phyloP scores from a whole-genome alignment of 1,284 basidiomycete genomes.

The Chondrostereum purpureum region DNA sequence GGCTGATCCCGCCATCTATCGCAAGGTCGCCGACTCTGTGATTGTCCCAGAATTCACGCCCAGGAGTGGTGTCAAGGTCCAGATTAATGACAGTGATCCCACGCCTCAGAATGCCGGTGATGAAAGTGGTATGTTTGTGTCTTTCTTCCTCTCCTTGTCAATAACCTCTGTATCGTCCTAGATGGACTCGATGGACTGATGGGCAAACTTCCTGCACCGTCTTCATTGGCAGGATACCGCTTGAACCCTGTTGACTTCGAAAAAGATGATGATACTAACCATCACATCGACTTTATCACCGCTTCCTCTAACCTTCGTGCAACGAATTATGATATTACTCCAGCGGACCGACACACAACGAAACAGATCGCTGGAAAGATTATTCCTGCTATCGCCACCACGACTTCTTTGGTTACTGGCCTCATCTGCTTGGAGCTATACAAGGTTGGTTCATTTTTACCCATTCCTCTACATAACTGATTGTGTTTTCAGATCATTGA shows the following conservation, averaged over 20 bases:
- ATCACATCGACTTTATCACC: constrained; percentile 99
- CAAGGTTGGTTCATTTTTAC: constrained; percentile 52
- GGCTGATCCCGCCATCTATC: constrained; percentile 74
- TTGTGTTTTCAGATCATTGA: constrained; percentile 73
- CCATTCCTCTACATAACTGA: constrained; percentile 7
- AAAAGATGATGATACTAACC: constrained; percentile 98
- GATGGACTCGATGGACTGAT: constrained; percentile 54
- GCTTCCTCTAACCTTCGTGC: constrained; percentile 97
- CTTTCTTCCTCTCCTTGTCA: constrained; percentile 11
- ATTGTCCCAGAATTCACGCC: constrained; percentile 92
- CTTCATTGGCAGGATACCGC: constrained; percentile 90
- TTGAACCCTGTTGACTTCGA: constrained; percentile 96
- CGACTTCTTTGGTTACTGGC: constrained; percentile 92
- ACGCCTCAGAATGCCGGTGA: constrained; percentile 47
- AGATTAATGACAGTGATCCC: constrained; percentile 93
- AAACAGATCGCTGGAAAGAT: constrained; percentile 99
- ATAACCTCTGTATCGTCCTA: constrained; percentile 24
- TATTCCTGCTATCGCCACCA: constrained; percentile 98
- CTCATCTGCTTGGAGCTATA: constrained; percentile 96
- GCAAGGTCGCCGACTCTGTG: constrained; percentile 80
- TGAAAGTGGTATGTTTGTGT: constrained; percentile 19
- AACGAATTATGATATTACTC: constrained; percentile 88
- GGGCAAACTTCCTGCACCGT: constrained; percentile 76
- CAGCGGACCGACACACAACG: constrained; percentile 89
- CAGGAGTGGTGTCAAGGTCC: constrained; percentile 89